Conservation (phyloP, 805 yeast species). For the Candida nonsorbophila region DNA sequence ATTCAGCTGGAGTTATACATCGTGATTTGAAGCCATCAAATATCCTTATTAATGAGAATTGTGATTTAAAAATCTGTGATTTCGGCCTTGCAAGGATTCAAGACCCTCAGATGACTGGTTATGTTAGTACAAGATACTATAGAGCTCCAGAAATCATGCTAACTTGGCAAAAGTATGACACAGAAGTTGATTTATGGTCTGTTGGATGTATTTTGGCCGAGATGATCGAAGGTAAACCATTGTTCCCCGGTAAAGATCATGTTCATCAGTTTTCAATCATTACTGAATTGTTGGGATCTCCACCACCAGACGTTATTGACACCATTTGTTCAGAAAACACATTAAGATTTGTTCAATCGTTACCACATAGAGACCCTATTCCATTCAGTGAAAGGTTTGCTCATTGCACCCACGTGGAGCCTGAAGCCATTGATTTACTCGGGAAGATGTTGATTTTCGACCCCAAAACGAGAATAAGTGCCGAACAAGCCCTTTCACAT, state of each 20-base stretch:
- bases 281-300: constrained; percentile 93
- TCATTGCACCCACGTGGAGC: constrained; percentile 55
- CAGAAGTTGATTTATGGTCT: constrained; percentile 96
- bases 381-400: constrained; percentile 81
- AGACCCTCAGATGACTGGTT: constrained; percentile 99
- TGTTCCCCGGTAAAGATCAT: constrained; percentile 97
- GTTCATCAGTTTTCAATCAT: constrained; percentile 97
- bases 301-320: constrained; percentile 92
- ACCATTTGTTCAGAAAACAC: constrained; percentile 96
- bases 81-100: constrained; percentile 95
- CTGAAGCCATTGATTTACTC: constrained; percentile 82
- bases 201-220: constrained; percentile 97
- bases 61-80: constrained; percentile 88
- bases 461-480: constrained; percentile 90
- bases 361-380: constrained; percentile 90
- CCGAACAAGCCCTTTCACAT: constrained; percentile 84
- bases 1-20: constrained; percentile 88
- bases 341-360: constrained; percentile 83
- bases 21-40: constrained; percentile 84
- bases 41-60: constrained; percentile 80
- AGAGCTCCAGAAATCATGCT: constrained; percentile 98
- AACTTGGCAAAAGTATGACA: constrained; percentile 96
- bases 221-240: constrained; percentile 95
- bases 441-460: constrained; percentile 91
- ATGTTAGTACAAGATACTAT: constrained; percentile 91